phyloP scores from a whole-genome alignment of 2,329 filamentous ascomycete genomes.

The Periglandula ipomoeae region DNA sequence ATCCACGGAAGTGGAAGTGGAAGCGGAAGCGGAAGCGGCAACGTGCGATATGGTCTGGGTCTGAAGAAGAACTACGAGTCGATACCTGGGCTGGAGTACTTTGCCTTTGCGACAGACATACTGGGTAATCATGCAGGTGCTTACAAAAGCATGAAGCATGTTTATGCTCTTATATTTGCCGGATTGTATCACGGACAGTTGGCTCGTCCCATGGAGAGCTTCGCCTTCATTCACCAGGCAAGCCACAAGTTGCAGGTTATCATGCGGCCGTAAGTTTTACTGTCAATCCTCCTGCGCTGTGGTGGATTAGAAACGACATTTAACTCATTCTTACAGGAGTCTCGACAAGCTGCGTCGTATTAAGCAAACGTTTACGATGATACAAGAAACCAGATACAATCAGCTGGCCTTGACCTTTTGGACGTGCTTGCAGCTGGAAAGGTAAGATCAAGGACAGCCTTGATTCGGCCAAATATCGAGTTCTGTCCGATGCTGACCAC shows the following conservation, averaged over 20 bases:
- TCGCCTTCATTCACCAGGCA: slow-evolving; percentile 48
- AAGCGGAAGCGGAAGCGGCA: slow-evolving; percentile 16
- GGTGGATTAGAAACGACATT: neutral
- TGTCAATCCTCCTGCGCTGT: too few relatives aligned
- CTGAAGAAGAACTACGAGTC: slow-evolving; percentile 62
- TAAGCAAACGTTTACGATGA: slow-evolving; percentile 26
- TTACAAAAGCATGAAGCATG: slow-evolving; percentile 70
- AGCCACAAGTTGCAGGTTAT: slow-evolving; percentile 58
- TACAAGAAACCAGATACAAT: slow-evolving; percentile 42
- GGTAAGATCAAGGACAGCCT: slow-evolving; percentile 36
- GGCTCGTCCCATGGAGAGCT: slow-evolving; percentile 79
- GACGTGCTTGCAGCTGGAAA: slow-evolving; percentile 90
- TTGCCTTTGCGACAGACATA: slow-evolving; percentile 77
- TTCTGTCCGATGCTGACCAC: neutral
- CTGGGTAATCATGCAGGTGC: slow-evolving; percentile 72
- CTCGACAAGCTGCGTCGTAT: slow-evolving; percentile 37
- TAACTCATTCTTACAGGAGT: slow-evolving; percentile 27
- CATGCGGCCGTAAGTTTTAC: slow-evolving; percentile 57
- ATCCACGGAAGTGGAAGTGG: slow-evolving; percentile 29
- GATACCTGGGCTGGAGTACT: slow-evolving; percentile 85
- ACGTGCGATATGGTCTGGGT: slow-evolving; percentile 18
- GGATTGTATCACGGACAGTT: slow-evolving; percentile 86
- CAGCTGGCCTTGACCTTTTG: slow-evolving; percentile 72
- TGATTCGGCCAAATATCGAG: neutral
- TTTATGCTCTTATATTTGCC: slow-evolving; percentile 76